Base-by-base conservation (phyloP, 2,329 filamentous ascomycete genomes). In the Bipolaris zeicola region DNA sequence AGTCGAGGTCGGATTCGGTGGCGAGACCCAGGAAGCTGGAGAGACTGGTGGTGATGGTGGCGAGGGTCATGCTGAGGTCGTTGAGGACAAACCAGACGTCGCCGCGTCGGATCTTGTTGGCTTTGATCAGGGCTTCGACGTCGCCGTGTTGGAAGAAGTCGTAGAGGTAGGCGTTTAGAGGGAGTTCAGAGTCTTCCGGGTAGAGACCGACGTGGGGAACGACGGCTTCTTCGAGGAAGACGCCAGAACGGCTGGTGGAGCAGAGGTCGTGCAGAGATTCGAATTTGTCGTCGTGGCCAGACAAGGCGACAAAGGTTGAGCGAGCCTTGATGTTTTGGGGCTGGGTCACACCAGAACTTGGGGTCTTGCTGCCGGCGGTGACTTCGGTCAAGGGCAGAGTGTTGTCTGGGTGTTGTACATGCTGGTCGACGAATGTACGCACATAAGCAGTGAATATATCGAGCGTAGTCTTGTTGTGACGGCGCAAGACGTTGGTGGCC, bases 101-200 rank as follows among this genome's bases (percentile, higher is more conserved):
- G 4, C 85, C 83, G 1, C 78, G 76, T 42, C 84, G 85, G 67
- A 94, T 87, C 2, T 82, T 80, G 68, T 94, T 93, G 28, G 86
- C 88, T 0, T 73, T 76, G 11, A 84, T 83, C 2, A 93, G 76
- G 0, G 85, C 82, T 1, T 79, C 70, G 20, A 87, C 71, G 66
- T 88, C 85, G 3, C 89, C 89, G 64, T 93, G 87, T 73, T 86
- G 89, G 80, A 85, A 92, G 75, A 92, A 94, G 72, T 93, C 89
- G 57, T 88, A 86, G 0, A 93, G 76, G 67, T 90, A 90, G 0
- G 87, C 86, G 62, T 91, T 91, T 57, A 87, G 79, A 0, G 83
- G 83, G 11, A 81, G 79, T 2, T 77, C 70, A 5, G 75, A 71
- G 50, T 88, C 84, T 24, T 86, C 77, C 0, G 85, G 84, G 63